phyloP scores from a whole-genome alignment of 2,329 filamentous ascomycete genomes.

The Fusarium staphyleae region DNA sequence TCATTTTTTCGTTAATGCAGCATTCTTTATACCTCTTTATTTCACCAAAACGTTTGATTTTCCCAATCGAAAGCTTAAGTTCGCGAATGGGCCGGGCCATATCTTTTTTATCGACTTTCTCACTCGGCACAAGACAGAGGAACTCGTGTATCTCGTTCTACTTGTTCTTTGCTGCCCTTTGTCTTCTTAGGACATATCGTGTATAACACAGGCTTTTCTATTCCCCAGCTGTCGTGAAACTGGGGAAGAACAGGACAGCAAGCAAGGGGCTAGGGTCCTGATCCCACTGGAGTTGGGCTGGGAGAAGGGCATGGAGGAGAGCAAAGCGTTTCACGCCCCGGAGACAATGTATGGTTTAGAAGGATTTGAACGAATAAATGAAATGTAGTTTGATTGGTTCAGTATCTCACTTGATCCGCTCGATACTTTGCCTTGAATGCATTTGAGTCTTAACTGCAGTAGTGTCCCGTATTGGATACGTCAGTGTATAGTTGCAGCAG shows the following conservation, averaged over 20 bases:
- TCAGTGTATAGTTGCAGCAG: no score
- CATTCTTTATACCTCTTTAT: constrained; percentile 29
- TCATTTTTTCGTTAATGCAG: constrained; percentile 25
- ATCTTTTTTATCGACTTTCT: constrained; percentile 2
- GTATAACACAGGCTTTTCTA: constrained; percentile 34
- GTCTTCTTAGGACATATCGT: constrained; percentile 30
- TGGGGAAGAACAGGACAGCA: constrained; percentile 6
- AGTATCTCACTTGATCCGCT: no score
- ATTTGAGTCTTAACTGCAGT: no score
- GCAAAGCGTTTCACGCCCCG: constrained; percentile 11
- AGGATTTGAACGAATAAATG: constrained; percentile 42
- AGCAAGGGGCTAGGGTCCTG: constrained; percentile 17
- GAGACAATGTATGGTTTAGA: constrained; percentile 28
- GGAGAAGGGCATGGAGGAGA: constrained; percentile 21
- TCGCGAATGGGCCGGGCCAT: constrained; percentile 11
- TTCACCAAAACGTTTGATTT: constrained; percentile 19
- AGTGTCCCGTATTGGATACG: no score
- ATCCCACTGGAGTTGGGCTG: constrained; percentile 21
- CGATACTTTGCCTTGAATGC: no score
- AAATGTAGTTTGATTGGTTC: constrained; percentile 31
- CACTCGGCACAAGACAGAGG: constrained; percentile 18
- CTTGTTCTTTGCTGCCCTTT: constrained; percentile 29
- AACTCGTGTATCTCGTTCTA: constrained; percentile 23
- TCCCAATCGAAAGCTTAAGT: constrained; percentile 12
- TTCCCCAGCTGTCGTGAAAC: constrained; percentile 14